phyloP scores from a whole-genome alignment of 139 green algal genomes.

The Diplosphaera chodatii region DNA sequence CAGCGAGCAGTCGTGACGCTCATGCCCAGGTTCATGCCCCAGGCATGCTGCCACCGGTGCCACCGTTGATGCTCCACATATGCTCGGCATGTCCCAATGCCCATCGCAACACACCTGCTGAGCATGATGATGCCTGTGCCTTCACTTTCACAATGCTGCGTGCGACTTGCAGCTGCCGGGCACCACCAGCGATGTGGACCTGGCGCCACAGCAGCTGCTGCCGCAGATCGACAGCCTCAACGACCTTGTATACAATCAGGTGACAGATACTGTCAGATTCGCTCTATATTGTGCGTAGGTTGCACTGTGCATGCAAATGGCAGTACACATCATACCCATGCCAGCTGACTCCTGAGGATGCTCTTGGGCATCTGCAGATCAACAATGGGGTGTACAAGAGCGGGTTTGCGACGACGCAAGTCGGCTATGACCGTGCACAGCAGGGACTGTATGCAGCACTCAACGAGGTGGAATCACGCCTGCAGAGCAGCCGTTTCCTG shows the following conservation, averaged over 20 bases:
- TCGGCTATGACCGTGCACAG: constrained; percentile 62
- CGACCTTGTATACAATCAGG: constrained; percentile 45
- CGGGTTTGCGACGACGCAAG: constrained; percentile 77
- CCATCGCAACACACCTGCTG: too few relatives aligned
- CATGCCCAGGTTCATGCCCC: too few relatives aligned
- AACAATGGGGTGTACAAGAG: constrained; percentile 81
- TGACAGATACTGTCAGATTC: constrained; percentile 1
- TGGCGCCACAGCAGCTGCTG: constrained; percentile 47
- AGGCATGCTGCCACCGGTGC: too few relatives aligned
- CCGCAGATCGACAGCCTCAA: constrained; percentile 67
- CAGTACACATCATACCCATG: too few relatives aligned
- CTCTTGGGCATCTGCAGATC: constrained; percentile 49
- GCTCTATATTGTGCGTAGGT: too few relatives aligned
- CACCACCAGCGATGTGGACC: constrained; percentile 33
- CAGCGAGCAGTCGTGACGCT: too few relatives aligned
- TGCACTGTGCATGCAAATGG: too few relatives aligned
- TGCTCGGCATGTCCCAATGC: too few relatives aligned
- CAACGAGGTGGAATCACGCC: constrained; percentile 51
- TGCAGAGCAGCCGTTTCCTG: constrained; percentile 59
- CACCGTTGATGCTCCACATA: too few relatives aligned
- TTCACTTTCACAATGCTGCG: too few relatives aligned
- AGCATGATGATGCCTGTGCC: too few relatives aligned
- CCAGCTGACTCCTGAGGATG: too few relatives aligned
- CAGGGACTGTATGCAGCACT: constrained; percentile 51
- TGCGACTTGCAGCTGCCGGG: constrained; percentile 48